Percentiles rank a stretch among this genome's conserved stretches.
Conservation (phyloP, 495 filamentous ascomycete genomes). For the Xylaria acuta region DNA sequence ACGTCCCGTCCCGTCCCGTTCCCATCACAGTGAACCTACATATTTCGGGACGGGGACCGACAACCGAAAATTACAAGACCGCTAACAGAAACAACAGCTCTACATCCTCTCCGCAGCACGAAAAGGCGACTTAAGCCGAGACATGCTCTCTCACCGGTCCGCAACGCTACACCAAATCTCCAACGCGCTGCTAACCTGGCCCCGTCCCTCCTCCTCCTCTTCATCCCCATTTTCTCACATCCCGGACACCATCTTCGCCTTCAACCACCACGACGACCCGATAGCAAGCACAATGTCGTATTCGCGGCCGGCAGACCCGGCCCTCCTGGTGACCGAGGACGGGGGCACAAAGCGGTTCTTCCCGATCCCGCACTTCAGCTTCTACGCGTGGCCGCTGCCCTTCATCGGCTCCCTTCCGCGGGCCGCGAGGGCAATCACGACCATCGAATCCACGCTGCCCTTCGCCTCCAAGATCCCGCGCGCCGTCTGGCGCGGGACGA, state of each 20-base stretch:
- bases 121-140: slow-evolving; percentile 42
- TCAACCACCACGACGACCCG: slow-evolving; percentile 46
- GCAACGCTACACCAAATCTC: slow-evolving; percentile 48
- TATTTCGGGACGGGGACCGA: too few species aligned
- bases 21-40: too few species aligned
- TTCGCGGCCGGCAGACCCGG: slow-evolving; percentile 46
- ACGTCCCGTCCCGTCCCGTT: background rate
- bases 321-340: slow-evolving; percentile 46
- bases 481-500: slow-evolving; percentile 73
- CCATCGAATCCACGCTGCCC: slow-evolving; percentile 42
- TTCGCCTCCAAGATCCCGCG: slow-evolving; percentile 60
- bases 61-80: too few species aligned
- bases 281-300: slow-evolving; percentile 37
- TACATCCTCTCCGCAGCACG: slow-evolving; percentile 53
- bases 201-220: slow-evolving; percentile 20
- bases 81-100: slow-evolving; percentile 34
- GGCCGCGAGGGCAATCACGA: slow-evolving; percentile 53
- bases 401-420: slow-evolving; percentile 64
- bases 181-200: slow-evolving; percentile 53
- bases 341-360: slow-evolving; percentile 54
- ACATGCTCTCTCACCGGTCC: slow-evolving; percentile 49
- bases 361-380: slow-evolving; percentile 81
- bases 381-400: slow-evolving; percentile 74
- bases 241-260: slow-evolving; percentile 65
- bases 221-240: slow-evolving; percentile 35